Evolutionary conservation across 768 basidiomycete species (phyloP), one percentile per base, ranked within the genome.

Genomic region (Wakefieldia striispora): DNA sequence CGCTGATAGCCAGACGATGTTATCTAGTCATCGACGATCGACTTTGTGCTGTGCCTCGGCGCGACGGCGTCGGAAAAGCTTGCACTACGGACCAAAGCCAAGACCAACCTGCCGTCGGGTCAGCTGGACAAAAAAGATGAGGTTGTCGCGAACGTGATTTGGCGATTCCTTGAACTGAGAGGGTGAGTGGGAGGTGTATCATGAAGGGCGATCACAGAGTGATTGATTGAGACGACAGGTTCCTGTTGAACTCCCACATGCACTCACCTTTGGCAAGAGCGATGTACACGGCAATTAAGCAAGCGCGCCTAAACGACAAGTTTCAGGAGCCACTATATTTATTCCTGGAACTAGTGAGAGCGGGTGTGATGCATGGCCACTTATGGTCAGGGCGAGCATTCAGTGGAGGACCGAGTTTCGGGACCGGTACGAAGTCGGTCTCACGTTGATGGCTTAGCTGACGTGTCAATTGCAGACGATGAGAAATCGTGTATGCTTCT

Each of bases 111-210:
- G 27, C 60, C 72, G 23, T 61, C 59, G 33, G 61, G 59, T 6
- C 79, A 83, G 14, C 77, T 99, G 23, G 95, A 98, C 52, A 97
- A 97, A 74, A 98, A 98, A 72, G 97, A 99, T 60, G 97, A 99
- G 68, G 78, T 97, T 0, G 97, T 99, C 4, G 95, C 95, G 8
- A 99, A 99, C 64, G 94, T 95, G 23, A 90, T 99, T 47, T 97
- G 95, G 95, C 83, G 95, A 45, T 97, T 98, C 80, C 79, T 99
- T 48, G 95, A 97, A 68, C 74, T 97, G 50, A 77, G 97, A 70
- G 93, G 94, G 95, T 95, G 70, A 65, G 50, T 55, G 44, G 19
- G 24, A 27, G 38, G 20, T 21, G 24, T 8, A 3, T 40, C 7
- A 14, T 3, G n/a, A 26, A 23, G 9, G 26, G 14, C 33, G 33